These are phyloP conservation scores for Aspergillus indologenus DNA, from an alignment of 495 filamentous ascomycete species.

Conservation along the genomic window DNA sequence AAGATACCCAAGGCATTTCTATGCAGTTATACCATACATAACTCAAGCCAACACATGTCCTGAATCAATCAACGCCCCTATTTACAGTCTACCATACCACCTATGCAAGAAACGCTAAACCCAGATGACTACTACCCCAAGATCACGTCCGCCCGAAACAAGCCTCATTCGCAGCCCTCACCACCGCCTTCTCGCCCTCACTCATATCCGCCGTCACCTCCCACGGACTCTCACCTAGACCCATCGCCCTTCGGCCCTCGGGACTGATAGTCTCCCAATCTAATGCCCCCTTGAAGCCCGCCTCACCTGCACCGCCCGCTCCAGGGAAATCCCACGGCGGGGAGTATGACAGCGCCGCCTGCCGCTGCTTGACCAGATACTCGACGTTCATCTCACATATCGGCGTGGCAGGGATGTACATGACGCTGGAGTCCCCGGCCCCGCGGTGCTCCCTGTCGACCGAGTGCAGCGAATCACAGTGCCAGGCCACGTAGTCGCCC, in stretches of 20 bases:
- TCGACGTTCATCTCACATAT: constrained; percentile 69
- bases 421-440: constrained; percentile 66
- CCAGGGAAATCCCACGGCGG: constrained; percentile 61
- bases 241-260: constrained; percentile 58
- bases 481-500: constrained; percentile 89
- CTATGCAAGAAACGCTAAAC: too few species aligned
- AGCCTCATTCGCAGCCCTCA: constrained; percentile 58
- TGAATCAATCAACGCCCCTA: too few species aligned
- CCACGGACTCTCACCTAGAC: constrained; percentile 49
- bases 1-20: too few species aligned
- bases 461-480: constrained; percentile 79
- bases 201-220: constrained; percentile 47
- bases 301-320: constrained; percentile 49
- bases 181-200: constrained; percentile 53
- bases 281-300: constrained; percentile 38
- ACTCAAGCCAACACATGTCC: too few species aligned
- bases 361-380: constrained; percentile 66
- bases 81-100: too few species aligned
- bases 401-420: constrained; percentile 86
- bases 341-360: constrained; percentile 46
- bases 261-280: constrained; percentile 36
- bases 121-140: too few species aligned
- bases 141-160: constrained; percentile 29
- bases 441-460: constrained; percentile 79
- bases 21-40: too few species aligned